Base-by-base conservation (phyloP, 345 rosid genomes). In the Bruguiera gymnorhiza region DNA sequence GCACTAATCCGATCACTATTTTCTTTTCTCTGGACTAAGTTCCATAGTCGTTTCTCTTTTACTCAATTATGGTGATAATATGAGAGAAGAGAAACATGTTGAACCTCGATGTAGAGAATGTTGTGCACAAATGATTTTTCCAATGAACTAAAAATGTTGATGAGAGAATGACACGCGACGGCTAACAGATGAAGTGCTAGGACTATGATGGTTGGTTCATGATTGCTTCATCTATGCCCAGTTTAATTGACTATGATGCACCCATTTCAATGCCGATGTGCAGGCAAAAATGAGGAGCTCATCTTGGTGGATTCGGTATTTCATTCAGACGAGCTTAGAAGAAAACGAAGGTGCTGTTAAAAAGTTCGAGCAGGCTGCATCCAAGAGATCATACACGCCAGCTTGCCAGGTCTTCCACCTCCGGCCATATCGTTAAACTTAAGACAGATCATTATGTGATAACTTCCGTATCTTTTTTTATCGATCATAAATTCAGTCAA, bases 231-330 rank as follows among this genome's bases (percentile, higher is more conserved):
- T 32, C 36, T 18, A 11, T 56, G 39, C 21, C 26, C 36, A 29
- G 62, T 13, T 51, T 37, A 59, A 21, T 59, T 20, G 60, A 18
- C 20, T 7, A 59, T 20, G 34, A 6, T n/a, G 18, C 21, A 50
- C 32, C 21, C 13, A 7, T 2, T 43, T 60, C 60, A 32, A 65
- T 53, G 3, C 19, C 56, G 34, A 43, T 18, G 34, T 65, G 50
- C 72, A 82, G 83, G 79, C 83, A 13, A 82, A 82, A 79, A 76
- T 74, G 85, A 77, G 85, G 75, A 82, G 85, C 70, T 71, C 83
- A 13, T 82, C 85, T 16, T 82, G 83, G 85, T 79, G 85, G 85
- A 59, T 79, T 39, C 81, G 81, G 4, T 82, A 59, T 73, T 82
- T 82, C 63, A 66, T 79, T 54, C 85, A 79, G 70, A 79, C 79